phyloP scores from a whole-genome alignment of 2,329 filamentous ascomycete species.

The Fusarium heterosporum region DNA sequence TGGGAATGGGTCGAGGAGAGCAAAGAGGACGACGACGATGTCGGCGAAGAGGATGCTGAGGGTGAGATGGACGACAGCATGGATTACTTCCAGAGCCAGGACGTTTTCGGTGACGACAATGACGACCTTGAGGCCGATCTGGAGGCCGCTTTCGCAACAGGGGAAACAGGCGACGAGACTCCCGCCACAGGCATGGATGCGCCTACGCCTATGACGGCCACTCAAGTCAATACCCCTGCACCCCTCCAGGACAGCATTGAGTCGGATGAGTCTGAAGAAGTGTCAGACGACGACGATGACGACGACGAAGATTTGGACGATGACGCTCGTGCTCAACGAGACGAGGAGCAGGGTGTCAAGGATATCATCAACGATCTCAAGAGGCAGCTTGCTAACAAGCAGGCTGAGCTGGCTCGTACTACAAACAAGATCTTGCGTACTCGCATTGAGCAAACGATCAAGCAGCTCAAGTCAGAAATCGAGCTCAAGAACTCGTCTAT shows the following conservation, averaged over 20 bases:
- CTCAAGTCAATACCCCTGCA: constrained; percentile 59
- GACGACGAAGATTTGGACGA: constrained; percentile 67
- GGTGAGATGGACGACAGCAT: constrained; percentile 60
- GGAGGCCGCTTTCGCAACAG: constrained; percentile 63
- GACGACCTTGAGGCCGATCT: constrained; percentile 67
- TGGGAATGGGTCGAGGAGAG: constrained; percentile 74
- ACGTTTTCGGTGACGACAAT: constrained; percentile 55
- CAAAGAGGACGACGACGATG: constrained; percentile 57
- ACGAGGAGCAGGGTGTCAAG: constrained; percentile 66
- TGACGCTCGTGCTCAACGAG: constrained; percentile 61
- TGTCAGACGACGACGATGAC: constrained; percentile 61
- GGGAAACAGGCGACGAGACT: constrained; percentile 55
- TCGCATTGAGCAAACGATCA: constrained; percentile 64
- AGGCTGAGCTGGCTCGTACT: constrained; percentile 58
- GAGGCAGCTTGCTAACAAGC: constrained; percentile 60
- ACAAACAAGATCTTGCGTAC: constrained; percentile 62
- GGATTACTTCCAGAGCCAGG: constrained; percentile 54
- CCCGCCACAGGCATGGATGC: constrained; percentile 58
- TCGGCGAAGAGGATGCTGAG: constrained; percentile 64
- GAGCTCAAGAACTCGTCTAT: constrained; percentile 60
- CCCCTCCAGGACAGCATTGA: constrained; percentile 60
- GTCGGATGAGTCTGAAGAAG: constrained; percentile 55
- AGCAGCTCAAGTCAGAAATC: constrained; percentile 59
- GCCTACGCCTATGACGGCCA: constrained; percentile 59
- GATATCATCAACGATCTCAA: constrained; percentile 66